phyloP scores from a whole-genome alignment of 306 rosid species.

The Canavalia ensiformis region DNA sequence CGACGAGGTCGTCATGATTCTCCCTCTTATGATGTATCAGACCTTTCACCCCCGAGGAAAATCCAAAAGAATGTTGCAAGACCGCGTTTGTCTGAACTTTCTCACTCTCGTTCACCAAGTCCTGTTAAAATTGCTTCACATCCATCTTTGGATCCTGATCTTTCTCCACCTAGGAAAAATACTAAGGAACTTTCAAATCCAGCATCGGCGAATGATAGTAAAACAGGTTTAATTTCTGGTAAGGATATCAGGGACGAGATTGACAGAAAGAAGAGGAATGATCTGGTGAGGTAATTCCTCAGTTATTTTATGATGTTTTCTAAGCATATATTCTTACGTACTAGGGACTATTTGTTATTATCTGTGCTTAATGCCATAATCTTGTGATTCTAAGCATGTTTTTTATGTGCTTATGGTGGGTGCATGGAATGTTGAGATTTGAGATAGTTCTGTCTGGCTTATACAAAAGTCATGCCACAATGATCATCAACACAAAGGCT shows the following conservation, averaged over 20 bases:
- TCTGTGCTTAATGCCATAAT: conserved; percentile 28
- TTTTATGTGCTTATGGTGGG: conserved; percentile 32
- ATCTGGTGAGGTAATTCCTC: conserved; percentile 67
- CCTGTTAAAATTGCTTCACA: conserved; percentile 47
- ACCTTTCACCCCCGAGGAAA: conserved; percentile 83
- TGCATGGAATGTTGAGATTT: conserved; percentile 17
- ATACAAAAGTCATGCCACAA: conserved; percentile 1
- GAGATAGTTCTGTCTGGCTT: conserved; percentile 11
- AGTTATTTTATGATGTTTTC: conserved; percentile 17
- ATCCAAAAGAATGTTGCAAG: conserved; percentile 55
- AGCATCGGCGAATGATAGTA: conserved; percentile 54
- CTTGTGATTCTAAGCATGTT: conserved; percentile 20
- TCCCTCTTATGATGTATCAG: conserved; percentile 50
- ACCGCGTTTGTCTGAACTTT: conserved; percentile 44
- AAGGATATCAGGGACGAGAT: conserved; percentile 81
- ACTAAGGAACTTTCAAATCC: conserved; percentile 53
- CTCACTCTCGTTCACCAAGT: conserved; percentile 40
- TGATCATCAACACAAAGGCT: background rate
- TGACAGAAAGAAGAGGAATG: conserved; percentile 70
- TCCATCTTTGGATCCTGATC: conserved; percentile 55
- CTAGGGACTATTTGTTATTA: background rate
- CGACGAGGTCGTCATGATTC: conserved; percentile 51
- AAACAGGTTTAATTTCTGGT: conserved; percentile 83
- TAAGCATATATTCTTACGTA: background rate
- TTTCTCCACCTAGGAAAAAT: conserved; percentile 79